Conservation (phyloP, 495 filamentous ascomycete genomes). For the Penicillium goetzii region DNA sequence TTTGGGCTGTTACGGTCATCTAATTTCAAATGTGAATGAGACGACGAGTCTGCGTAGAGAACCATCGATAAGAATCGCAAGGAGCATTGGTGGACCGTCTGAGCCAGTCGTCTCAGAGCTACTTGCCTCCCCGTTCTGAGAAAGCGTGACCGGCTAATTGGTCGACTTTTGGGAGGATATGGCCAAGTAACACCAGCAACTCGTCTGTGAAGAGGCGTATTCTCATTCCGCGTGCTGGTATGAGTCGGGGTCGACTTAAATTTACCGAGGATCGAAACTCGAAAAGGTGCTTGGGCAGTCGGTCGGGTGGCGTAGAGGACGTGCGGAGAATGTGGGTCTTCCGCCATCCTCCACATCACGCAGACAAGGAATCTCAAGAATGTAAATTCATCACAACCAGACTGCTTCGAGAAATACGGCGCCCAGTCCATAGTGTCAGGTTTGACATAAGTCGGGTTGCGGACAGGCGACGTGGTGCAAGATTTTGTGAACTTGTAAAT, state of each 20-base stretch:
- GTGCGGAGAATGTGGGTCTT: not conserved
- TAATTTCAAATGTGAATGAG: slow-evolving; percentile 1
- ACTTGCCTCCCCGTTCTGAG: slow-evolving; percentile 3
- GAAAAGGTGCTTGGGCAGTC: slow-evolving; percentile 2
- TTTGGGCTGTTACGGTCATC: not conserved
- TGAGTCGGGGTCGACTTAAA: not conserved
- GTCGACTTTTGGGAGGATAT: slow-evolving; percentile 1
- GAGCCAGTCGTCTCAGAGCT: slow-evolving; percentile 2
- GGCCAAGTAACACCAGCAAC: slow-evolving; percentile 2
- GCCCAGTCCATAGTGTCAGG: slow-evolving; percentile 4
- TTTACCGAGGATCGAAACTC: slow-evolving; percentile 5
- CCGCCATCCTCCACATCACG: slow-evolving; percentile 7
- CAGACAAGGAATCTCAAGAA: slow-evolving; percentile 5
- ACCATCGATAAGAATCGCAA: slow-evolving; percentile 6
- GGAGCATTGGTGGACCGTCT: slow-evolving; percentile 3
- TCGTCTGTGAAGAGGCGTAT: slow-evolving; percentile 3
- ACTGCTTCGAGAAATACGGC: not conserved
- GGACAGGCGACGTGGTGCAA: slow-evolving; percentile 5
- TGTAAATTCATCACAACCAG: slow-evolving; percentile 4
- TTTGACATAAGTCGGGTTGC: not conserved
- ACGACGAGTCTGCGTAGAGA: slow-evolving; percentile 4
- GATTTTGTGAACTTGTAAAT: slow-evolving; percentile 1
- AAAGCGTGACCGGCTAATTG: too few relatives aligned
- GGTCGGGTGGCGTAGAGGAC: not conserved
- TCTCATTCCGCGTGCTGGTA: slow-evolving; percentile 1